These are phyloP conservation scores for Zea mays DNA, from an alignment of 176 grass and related monocot species.

Conservation along the genomic window DNA sequence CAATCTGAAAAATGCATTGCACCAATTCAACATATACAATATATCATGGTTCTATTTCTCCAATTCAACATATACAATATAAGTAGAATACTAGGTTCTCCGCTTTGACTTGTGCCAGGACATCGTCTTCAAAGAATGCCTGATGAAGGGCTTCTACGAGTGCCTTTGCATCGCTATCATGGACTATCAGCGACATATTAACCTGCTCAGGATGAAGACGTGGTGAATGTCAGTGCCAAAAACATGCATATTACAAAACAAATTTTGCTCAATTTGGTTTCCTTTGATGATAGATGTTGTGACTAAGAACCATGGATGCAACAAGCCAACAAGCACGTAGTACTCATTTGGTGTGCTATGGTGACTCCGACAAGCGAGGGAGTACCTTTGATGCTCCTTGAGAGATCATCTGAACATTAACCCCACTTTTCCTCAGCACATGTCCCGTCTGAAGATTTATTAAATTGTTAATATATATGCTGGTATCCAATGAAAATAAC, in stretches of 20 bases:
- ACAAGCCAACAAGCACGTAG: background rate
- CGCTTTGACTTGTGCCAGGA: slow-evolving; percentile 36
- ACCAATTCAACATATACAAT: too few relatives aligned
- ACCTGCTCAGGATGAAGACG: slow-evolving; percentile 50
- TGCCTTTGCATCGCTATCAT: slow-evolving; percentile 73
- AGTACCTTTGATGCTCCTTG: slow-evolving; percentile 93
- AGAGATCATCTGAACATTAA: slow-evolving; percentile 98
- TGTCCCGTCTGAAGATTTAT: slow-evolving; percentile 62
- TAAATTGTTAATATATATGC: slow-evolving; percentile 1
- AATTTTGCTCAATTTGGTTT: background rate
- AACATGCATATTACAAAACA: background rate
- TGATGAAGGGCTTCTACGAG: slow-evolving; percentile 64
- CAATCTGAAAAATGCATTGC: too few relatives aligned
- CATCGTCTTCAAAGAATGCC: slow-evolving; percentile 68
- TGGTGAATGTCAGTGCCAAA: background rate
- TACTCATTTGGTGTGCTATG: background rate
- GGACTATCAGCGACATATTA: slow-evolving; percentile 89
- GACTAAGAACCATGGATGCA: background rate
- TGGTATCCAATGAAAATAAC: background rate
- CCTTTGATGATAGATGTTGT: background rate
- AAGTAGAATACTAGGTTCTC: background rate
- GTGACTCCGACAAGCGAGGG: background rate
- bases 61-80: too few relatives aligned
- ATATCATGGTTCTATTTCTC: too few relatives aligned
- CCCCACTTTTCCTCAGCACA: slow-evolving; percentile 70